Evolutionary conservation across 2,329 filamentous ascomycete genomes (phyloP).

Genomic region (Epichloe uncinata): DNA sequence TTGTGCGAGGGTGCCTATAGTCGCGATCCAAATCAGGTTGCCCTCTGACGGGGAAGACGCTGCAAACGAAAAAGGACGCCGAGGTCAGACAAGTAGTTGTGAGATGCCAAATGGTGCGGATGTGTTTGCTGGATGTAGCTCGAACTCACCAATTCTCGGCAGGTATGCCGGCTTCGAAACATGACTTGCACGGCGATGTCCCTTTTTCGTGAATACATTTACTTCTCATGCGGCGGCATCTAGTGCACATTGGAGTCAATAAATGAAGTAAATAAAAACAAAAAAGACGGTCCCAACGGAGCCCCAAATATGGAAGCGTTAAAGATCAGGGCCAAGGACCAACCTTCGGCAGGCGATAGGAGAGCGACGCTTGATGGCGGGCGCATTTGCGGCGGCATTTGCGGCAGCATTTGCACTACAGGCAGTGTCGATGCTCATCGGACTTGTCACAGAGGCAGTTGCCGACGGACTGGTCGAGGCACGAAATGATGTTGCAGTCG

Average conservation of each 20-base stretch:
- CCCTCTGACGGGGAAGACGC: constrained; percentile 38
- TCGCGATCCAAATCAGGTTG: constrained; percentile 40
- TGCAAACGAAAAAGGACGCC: constrained; percentile 12
- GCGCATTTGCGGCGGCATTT: constrained; percentile 1
- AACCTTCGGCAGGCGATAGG: constrained; percentile 41
- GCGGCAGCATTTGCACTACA: constrained; percentile 1
- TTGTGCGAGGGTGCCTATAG: constrained; percentile 40
- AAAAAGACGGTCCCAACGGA: too few relatives aligned
- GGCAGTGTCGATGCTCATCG: not conserved
- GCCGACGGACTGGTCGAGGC: constrained; percentile 1
- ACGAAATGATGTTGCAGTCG: constrained; percentile 1
- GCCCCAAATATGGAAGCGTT: too few relatives aligned
- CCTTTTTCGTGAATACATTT: constrained; percentile 38
- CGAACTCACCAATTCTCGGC: constrained; percentile 35
- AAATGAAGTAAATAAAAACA: too few relatives aligned
- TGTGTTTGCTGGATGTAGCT: not conserved
- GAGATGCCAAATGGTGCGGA: not conserved
- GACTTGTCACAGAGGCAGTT: not conserved
- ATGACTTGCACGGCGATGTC: constrained; percentile 37
- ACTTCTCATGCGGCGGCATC: constrained; percentile 43
- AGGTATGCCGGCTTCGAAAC: constrained; percentile 33
- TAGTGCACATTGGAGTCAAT: constrained; percentile 9
- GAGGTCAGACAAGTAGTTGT: not conserved
- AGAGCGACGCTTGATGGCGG: constrained; percentile 33
- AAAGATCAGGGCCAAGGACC: constrained; percentile 5